These are phyloP conservation scores for Taphrina sp. DNA, from an alignment of 1,139 yeast genomes.

Conservation along the genomic window DNA sequence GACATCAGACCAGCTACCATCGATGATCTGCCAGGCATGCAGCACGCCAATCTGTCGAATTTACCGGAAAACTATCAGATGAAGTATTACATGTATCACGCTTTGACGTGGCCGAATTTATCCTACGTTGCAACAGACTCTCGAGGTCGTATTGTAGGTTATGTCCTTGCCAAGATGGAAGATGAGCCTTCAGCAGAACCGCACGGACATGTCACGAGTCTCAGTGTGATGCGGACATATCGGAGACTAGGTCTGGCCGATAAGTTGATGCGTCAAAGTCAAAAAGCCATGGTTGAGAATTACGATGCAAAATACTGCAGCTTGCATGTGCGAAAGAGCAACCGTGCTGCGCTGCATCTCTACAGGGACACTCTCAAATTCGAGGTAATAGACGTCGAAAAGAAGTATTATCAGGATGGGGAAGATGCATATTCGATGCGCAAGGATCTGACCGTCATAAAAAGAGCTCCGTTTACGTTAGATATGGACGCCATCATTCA, in stretches of 20 bases:
- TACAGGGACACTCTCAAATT: conserved; percentile 83
- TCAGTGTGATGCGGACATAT: conserved; percentile 92
- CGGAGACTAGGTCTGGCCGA: conserved; percentile 95
- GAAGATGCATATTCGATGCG: conserved; percentile 86
- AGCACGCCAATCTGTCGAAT: conserved; percentile 87
- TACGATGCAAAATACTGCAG: conserved; percentile 83
- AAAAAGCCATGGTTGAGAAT: conserved; percentile 74
- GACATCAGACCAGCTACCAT: conserved; percentile 87
- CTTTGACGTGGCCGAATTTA: conserved; percentile 96
- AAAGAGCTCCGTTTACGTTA: conserved; percentile 19
- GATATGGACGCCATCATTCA: conserved; percentile 21
- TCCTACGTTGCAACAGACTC: conserved; percentile 82
- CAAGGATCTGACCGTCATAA: conserved; percentile 18
- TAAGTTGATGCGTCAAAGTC: conserved; percentile 85
- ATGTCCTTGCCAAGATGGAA: conserved; percentile 93
- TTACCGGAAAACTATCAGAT: conserved; percentile 91
- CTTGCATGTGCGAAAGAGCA: conserved; percentile 88
- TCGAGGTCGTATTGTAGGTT: conserved; percentile 71
- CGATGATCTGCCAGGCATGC: conserved; percentile 76
- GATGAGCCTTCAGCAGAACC: conserved; percentile 81
- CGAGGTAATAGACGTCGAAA: conserved; percentile 77
- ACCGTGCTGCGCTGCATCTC: conserved; percentile 89
- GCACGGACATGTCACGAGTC: conserved; percentile 91
- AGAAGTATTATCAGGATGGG: conserved; percentile 89
- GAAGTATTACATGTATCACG: conserved; percentile 86